A percentile compares a stretch with the other conserved stretches of the same genome.
Evolutionary conservation across 1,139 yeast species (phyloP).

Genomic region (Hyphopichia khmerensis): DNA sequence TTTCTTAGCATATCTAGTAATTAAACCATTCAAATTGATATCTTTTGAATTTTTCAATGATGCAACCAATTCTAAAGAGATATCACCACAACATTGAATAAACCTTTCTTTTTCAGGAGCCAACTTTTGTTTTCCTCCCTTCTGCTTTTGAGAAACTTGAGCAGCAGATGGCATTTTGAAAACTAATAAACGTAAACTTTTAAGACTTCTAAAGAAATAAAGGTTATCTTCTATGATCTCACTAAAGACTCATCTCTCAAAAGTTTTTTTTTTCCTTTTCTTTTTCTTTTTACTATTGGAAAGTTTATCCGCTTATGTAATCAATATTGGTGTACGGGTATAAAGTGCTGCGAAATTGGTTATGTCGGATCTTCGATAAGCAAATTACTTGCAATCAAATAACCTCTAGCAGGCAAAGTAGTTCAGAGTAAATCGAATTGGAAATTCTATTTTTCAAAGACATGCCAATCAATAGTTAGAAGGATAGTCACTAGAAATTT

Average conservation of each 20-base stretch:
- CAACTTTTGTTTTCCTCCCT: constrained; percentile 51
- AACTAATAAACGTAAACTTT: too few relatives aligned
- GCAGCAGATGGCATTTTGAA: constrained; percentile 26
- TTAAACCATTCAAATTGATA: constrained; percentile 85
- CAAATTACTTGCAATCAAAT: too few relatives aligned
- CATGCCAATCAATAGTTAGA: too few relatives aligned
- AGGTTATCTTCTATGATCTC: too few relatives aligned
- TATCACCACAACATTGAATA: constrained; percentile 89
- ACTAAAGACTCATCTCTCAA: background rate
- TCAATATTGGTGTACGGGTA: too few relatives aligned
- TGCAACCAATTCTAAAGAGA: constrained; percentile 81
- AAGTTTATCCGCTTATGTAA: background rate
- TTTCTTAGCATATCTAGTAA: constrained; percentile 82
- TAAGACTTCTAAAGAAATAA: too few relatives aligned
- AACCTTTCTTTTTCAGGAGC: constrained; percentile 93
- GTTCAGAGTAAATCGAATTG: too few relatives aligned
- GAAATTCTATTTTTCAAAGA: too few relatives aligned
- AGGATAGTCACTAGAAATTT: too few relatives aligned
- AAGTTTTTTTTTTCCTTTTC: background rate
- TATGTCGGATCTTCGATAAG: too few relatives aligned
- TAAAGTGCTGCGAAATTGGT: too few relatives aligned
- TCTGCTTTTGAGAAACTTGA: constrained; percentile 14
- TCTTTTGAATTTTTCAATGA: constrained; percentile 75
- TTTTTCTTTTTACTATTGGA: background rate
- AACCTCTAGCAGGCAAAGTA: too few relatives aligned